Conservation (phyloP, 192 early-diverging fungal species). For the Entomortierella beljakovae region DNA sequence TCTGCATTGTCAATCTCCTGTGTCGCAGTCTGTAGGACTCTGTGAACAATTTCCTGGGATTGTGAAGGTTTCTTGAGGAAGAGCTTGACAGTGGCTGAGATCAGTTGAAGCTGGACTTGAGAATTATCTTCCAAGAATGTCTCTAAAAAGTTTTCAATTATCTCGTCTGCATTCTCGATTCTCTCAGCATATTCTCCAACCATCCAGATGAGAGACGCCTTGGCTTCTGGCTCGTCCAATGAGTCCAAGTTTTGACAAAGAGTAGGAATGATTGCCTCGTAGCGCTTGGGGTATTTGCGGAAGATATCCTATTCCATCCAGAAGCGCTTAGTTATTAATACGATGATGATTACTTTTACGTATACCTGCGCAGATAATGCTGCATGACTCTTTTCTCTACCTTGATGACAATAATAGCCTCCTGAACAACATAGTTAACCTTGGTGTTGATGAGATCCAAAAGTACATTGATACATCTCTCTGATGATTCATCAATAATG, state of each 20-base stretch:
- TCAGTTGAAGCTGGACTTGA: constrained; percentile 90
- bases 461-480: constrained; percentile 87
- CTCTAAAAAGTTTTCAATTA: constrained; percentile 85
- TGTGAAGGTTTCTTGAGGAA: constrained; percentile 92
- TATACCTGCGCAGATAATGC: not conserved
- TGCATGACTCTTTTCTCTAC: constrained; percentile 39
- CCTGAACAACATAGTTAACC: constrained; percentile 92
- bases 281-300: constrained; percentile 91
- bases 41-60: constrained; percentile 89
- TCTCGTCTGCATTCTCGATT: constrained; percentile 84
- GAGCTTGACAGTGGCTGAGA: constrained; percentile 93
- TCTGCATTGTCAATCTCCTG: constrained; percentile 94
- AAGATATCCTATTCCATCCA: constrained; percentile 79
- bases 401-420: constrained; percentile 91
- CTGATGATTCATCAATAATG: constrained; percentile 88
- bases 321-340: not conserved
- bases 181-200: constrained; percentile 95
- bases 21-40: constrained; percentile 89
- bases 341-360: not conserved
- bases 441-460: constrained; percentile 92
- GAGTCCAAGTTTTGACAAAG: constrained; percentile 93
- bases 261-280: constrained; percentile 86
- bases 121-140: constrained; percentile 88
- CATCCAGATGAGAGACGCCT: constrained; percentile 94
- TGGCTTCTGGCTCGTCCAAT: constrained; percentile 92